These are phyloP conservation scores for Aotearoamyces nothofagi DNA, from an alignment of 2,329 filamentous ascomycete species.

Conservation along the genomic window DNA sequence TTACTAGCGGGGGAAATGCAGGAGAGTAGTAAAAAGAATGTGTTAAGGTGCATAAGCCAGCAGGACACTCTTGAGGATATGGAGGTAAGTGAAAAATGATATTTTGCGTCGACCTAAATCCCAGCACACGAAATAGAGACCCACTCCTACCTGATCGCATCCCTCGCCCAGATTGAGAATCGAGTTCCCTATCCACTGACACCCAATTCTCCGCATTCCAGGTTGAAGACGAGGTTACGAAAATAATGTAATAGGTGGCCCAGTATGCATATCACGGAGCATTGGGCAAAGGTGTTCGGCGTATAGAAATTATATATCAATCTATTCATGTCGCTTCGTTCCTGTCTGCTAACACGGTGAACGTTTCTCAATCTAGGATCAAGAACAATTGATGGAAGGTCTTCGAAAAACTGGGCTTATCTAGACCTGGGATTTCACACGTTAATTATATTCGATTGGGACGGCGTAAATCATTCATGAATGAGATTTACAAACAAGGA, in stretches of 20 bases:
- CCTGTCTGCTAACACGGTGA: conserved; percentile 2
- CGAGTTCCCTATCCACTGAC: not conserved
- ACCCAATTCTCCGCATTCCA: conserved; percentile 7
- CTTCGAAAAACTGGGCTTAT: too few species aligned
- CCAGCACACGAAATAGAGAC: too few species aligned
- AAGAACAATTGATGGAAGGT: too few species aligned
- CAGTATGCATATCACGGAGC: conserved; percentile 8
- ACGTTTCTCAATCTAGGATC: too few species aligned
- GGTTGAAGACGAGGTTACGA: conserved; percentile 23
- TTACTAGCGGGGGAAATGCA: conserved; percentile 92
- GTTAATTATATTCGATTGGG: too few species aligned
- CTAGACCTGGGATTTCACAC: too few species aligned
- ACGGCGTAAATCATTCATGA: too few species aligned
- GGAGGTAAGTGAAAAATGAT: conserved; percentile 56
- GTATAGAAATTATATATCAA: conserved; percentile 2
- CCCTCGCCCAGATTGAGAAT: too few species aligned
- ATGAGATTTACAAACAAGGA: too few species aligned
- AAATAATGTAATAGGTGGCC: conserved; percentile 17
- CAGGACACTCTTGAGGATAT: conserved; percentile 97
- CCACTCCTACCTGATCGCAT: too few species aligned
- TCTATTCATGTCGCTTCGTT: not conserved
- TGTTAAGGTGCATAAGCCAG: conserved; percentile 86
- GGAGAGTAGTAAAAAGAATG: conserved; percentile 99
- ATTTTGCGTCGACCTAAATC: too few species aligned
- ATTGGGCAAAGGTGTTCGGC: conserved; percentile 6